Evolutionary conservation across 2,329 filamentous ascomycete genomes (phyloP).

Genomic region (Talaromyces sp.): DNA sequence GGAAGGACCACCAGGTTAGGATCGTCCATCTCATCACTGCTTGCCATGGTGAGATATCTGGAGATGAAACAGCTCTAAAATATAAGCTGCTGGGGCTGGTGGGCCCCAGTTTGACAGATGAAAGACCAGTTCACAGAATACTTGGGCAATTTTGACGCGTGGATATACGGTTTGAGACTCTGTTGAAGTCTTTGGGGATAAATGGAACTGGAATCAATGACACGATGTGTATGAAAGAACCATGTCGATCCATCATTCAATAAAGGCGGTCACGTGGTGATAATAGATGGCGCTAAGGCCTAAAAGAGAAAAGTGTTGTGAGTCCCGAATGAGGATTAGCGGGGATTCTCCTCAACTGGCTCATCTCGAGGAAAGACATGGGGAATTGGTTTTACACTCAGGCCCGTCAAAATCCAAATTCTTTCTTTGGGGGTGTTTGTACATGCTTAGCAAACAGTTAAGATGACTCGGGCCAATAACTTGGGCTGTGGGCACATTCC

Average conservation of each 20-base stretch:
- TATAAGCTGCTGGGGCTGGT: slow-evolving; percentile 1
- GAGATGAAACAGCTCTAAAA: background rate
- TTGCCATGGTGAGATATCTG: slow-evolving; percentile 9
- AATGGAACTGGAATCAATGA: background rate
- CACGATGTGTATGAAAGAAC: background rate
- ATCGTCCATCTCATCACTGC: slow-evolving; percentile 16
- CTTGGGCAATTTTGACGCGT: background rate
- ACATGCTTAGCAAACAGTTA: no score
- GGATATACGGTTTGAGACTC: background rate
- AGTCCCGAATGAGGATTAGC: background rate
- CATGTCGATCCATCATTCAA: background rate
- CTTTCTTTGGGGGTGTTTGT: no score
- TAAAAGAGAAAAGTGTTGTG: background rate
- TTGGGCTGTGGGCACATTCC: no score
- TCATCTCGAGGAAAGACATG: no score
- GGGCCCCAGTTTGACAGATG: background rate
- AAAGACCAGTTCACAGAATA: background rate
- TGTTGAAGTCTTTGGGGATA: background rate
- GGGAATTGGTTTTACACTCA: no score
- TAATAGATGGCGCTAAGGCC: background rate
- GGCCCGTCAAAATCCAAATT: no score
- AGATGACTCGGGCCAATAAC: no score
- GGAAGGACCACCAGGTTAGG: slow-evolving; percentile 32
- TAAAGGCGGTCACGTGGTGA: background rate
- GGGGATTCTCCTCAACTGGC: background rate